Evolutionary conservation across 805 yeast species (phyloP).

Genomic region (Tetrapisispora pingtungensis): DNA sequence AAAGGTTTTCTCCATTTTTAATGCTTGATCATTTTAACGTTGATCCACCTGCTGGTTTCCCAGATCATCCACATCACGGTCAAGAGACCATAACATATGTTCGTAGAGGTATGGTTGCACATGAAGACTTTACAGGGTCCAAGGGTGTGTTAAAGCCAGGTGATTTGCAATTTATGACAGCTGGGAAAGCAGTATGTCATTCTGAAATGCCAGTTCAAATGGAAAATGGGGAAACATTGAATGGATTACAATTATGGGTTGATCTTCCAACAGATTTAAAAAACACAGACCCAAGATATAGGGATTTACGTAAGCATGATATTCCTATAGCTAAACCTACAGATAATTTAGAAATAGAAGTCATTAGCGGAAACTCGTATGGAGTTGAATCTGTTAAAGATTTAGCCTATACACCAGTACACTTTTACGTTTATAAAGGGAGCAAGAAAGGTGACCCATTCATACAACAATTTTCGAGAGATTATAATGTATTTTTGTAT

Average conservation of each 20-base stretch:
- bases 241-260: slow-evolving; percentile 83
- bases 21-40: slow-evolving; percentile 72
- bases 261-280: slow-evolving; percentile 62
- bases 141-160: slow-evolving; percentile 69
- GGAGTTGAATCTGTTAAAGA: slow-evolving; percentile 68
- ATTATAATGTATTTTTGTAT: slow-evolving; percentile 63
- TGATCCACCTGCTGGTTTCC: slow-evolving; percentile 60
- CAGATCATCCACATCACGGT: slow-evolving; percentile 77
- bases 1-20: slow-evolving; percentile 74
- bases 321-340: slow-evolving; percentile 60
- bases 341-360: slow-evolving; percentile 50
- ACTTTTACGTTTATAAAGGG: slow-evolving; percentile 56
- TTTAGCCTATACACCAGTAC: slow-evolving; percentile 73
- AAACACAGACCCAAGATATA: slow-evolving; percentile 59
- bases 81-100: slow-evolving; percentile 71
- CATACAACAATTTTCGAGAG: slow-evolving; percentile 46
- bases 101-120: slow-evolving; percentile 58
- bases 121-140: slow-evolving; percentile 83
- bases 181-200: slow-evolving; percentile 80
- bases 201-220: slow-evolving; percentile 70
- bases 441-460: slow-evolving; percentile 53
- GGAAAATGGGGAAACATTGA: slow-evolving; percentile 39
- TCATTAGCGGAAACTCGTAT: slow-evolving; percentile 66
- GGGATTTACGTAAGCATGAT: slow-evolving; percentile 61
- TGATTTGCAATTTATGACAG: slow-evolving; percentile 89